These are phyloP conservation scores for Elasticomyces elasticus DNA, from an alignment of 495 filamentous ascomycete genomes.

Conservation along the genomic window DNA sequence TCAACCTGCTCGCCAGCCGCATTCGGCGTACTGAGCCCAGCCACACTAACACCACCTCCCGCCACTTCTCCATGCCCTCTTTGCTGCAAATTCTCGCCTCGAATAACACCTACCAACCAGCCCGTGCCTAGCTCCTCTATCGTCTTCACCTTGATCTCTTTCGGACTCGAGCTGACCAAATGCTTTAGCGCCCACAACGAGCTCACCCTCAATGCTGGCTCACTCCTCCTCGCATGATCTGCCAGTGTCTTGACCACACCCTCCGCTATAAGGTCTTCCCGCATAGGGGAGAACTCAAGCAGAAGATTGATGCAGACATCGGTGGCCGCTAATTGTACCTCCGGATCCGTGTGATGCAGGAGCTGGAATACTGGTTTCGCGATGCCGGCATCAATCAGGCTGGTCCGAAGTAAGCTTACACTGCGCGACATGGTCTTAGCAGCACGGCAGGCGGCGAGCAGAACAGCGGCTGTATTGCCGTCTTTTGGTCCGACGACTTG, in stretches of 20 bases:
- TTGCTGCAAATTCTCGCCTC: slow-evolving; percentile 37
- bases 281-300: slow-evolving; percentile 81
- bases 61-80: neutral
- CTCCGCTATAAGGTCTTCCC: slow-evolving; percentile 61
- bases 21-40: slow-evolving; percentile 42
- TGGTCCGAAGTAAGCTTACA: slow-evolving; percentile 72
- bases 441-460: slow-evolving; percentile 77
- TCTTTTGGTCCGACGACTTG: slow-evolving; percentile 12
- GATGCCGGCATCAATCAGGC: slow-evolving; percentile 74
- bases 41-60: slow-evolving; percentile 16
- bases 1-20: slow-evolving; percentile 57
- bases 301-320: slow-evolving; percentile 74
- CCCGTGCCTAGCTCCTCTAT: slow-evolving; percentile 65
- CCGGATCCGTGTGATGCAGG: slow-evolving; percentile 61
- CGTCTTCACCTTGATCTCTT: slow-evolving; percentile 61
- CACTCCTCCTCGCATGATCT: slow-evolving; percentile 69
- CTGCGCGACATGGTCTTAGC: slow-evolving; percentile 70
- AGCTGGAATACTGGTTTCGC: slow-evolving; percentile 69
- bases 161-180: slow-evolving; percentile 56
- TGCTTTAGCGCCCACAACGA: slow-evolving; percentile 92
- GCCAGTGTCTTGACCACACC: slow-evolving; percentile 73
- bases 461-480: slow-evolving; percentile 51
- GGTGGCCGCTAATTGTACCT: slow-evolving; percentile 78
- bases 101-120: slow-evolving; percentile 53
- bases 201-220: slow-evolving; percentile 62